These are phyloP conservation scores for Gynochthodes officinalis DNA, from an alignment of 257 asterid species.

Conservation along the genomic window DNA sequence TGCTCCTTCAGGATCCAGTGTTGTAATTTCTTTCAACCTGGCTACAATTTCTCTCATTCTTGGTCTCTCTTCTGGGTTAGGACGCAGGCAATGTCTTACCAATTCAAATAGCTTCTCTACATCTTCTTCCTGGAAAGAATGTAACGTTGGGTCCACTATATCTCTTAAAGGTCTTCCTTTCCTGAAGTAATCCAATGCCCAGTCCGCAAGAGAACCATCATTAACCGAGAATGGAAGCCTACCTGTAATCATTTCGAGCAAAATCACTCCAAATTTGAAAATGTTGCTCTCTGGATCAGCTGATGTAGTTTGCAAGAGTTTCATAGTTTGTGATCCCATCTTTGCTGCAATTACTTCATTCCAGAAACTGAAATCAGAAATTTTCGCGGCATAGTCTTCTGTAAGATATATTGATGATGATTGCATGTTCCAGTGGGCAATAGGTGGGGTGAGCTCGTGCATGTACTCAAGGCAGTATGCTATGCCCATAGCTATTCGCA, in stretches of 20 bases:
- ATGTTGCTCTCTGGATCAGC: conserved; percentile 50
- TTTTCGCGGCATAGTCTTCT: conserved; percentile 85
- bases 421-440: conserved; percentile 60
- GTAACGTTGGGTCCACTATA: conserved; percentile 60
- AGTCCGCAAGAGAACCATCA: conserved; percentile 36
- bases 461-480: conserved; percentile 77
- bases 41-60: conserved; percentile 46
- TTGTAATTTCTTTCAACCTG: conserved; percentile 56
- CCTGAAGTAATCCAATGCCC: conserved; percentile 58
- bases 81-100: conserved; percentile 45
- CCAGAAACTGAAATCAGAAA: conserved; percentile 33
- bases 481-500: conserved; percentile 72
- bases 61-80: conserved; percentile 44
- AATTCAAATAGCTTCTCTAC: conserved; percentile 43
- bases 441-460: conserved; percentile 69
- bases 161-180: conserved; percentile 33
- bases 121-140: conserved; percentile 45
- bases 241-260: conserved; percentile 84
- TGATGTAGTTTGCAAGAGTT: conserved; percentile 38
- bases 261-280: conserved; percentile 63
- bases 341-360: conserved; percentile 53
- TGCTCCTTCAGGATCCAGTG: conserved; percentile 30
- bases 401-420: conserved; percentile 74
- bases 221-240: conserved; percentile 41
- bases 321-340: conserved; percentile 46